Conservation (phyloP, 768 basidiomycete species). For the Tephrocybe rancida region DNA sequence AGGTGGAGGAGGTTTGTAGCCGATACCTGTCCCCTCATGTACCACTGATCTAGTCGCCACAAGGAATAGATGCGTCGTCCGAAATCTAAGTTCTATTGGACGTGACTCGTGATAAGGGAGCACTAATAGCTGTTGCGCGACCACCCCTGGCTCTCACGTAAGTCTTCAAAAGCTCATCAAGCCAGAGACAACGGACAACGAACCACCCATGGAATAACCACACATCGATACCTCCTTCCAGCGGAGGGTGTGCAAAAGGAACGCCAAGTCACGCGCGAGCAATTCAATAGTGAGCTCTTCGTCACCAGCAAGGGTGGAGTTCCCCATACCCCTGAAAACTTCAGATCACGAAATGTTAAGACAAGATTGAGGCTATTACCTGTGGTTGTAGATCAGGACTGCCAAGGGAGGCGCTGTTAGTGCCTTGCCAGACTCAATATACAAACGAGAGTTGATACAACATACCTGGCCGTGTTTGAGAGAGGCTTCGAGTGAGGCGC, state of each 20-base stretch:
- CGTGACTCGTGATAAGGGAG: slow-evolving; percentile 38
- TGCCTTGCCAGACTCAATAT: not conserved
- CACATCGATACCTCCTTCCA: slow-evolving; percentile 47
- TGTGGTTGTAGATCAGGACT: slow-evolving; percentile 51
- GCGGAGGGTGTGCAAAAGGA: slow-evolving; percentile 35
- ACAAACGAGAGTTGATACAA: not conserved
- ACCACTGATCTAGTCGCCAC: slow-evolving; percentile 35
- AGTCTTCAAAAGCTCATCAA: not conserved
- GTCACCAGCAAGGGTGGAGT: slow-evolving; percentile 37
- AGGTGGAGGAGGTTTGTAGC: slow-evolving; percentile 22
- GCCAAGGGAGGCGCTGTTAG: not conserved
- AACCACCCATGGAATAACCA: slow-evolving; percentile 58
- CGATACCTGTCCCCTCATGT: slow-evolving; percentile 21
- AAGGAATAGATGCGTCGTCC: slow-evolving; percentile 42
- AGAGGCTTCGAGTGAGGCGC: slow-evolving; percentile 33
- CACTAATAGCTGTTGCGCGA: slow-evolving; percentile 46
- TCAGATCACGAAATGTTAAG: not conserved
- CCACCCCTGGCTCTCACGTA: slow-evolving; percentile 29
- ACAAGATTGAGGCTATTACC: slow-evolving; percentile 17
- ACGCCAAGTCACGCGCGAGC: slow-evolving; percentile 46
- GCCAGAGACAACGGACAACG: slow-evolving; percentile 4
- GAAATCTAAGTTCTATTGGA: slow-evolving; percentile 40
- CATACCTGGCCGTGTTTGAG: slow-evolving; percentile 41
- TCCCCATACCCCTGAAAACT: slow-evolving; percentile 43
- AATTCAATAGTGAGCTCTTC: slow-evolving; percentile 45